Conservation (phyloP, 371 early-diverging fungal species). For the Mortierella sp. region DNA sequence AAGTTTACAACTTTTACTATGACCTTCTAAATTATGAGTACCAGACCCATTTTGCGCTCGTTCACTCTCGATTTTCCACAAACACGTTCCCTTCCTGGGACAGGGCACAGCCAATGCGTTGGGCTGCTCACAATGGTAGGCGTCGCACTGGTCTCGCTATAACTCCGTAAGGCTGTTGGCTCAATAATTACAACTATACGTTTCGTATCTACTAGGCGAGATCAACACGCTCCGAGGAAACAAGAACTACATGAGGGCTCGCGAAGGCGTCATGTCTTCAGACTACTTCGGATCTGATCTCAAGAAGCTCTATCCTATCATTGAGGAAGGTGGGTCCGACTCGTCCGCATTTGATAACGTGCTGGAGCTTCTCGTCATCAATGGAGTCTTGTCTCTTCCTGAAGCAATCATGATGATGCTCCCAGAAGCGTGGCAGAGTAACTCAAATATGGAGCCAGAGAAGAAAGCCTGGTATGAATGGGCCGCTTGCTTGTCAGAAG, state of each 20-base stretch:
- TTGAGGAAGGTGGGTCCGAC: constrained; percentile 94
- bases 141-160: background rate
- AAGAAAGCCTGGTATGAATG: constrained; percentile 92
- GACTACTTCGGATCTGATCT: constrained; percentile 80
- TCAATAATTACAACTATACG: background rate
- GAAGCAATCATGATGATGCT: constrained; percentile 96
- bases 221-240: constrained; percentile 96
- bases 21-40: constrained; percentile 83
- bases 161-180: background rate
- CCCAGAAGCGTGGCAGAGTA: constrained; percentile 97
- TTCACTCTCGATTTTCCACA: constrained; percentile 96
- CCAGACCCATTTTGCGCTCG: constrained; percentile 89
- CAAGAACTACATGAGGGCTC: constrained; percentile 97
- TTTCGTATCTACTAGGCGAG: constrained; percentile 56
- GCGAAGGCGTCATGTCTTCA: constrained; percentile 89
- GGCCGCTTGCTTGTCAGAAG: constrained; percentile 95
- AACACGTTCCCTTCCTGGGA: constrained; percentile 99
- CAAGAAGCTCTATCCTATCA: constrained; percentile 86
- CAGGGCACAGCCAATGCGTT: constrained; percentile 94
- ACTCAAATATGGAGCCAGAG: constrained; percentile 79
- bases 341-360: constrained; percentile 95
- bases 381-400: constrained; percentile 86
- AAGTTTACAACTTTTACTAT: constrained; percentile 87
- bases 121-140: constrained; percentile 95
- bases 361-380: constrained; percentile 87